A percentile compares a stretch with the other conserved stretches of the same genome.
Evolutionary conservation across 2,329 filamentous ascomycete genomes (phyloP).

Genomic region (Penicillium thymicola): DNA sequence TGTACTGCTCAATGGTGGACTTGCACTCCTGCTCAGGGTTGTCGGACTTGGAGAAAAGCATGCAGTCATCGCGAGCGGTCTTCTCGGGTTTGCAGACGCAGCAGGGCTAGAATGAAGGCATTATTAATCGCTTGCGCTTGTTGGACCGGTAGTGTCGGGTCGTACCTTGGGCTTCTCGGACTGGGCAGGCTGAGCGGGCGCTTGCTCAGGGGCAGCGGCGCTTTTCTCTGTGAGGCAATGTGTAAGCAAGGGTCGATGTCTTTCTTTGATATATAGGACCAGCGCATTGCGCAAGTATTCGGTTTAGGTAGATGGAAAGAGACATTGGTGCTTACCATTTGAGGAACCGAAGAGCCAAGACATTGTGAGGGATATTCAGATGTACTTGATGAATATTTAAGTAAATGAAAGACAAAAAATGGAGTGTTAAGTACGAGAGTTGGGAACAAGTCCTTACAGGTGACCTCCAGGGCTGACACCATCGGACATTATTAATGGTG

Average conservation of each 20-base stretch:
- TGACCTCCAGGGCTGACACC: constrained; percentile 5
- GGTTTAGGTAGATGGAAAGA: not conserved
- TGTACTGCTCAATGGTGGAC: constrained; percentile 79
- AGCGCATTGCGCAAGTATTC: constrained; percentile 13
- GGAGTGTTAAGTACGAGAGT: not conserved
- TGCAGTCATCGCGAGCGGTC: constrained; percentile 89
- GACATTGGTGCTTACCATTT: constrained; percentile 25
- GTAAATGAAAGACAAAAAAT: not conserved
- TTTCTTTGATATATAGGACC: not conserved
- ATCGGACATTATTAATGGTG: constrained; percentile 22
- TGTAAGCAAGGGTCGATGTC: constrained; percentile 9
- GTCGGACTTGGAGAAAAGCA: constrained; percentile 87
- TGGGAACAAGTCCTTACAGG: constrained; percentile 1
- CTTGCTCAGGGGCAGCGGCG: constrained; percentile 19
- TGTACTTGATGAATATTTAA: not conserved
- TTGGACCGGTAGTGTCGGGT: not conserved
- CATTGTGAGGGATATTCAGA: constrained; percentile 21
- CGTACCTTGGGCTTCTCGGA: constrained; percentile 41
- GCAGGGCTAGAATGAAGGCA: constrained; percentile 64
- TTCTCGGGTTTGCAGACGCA: constrained; percentile 98
- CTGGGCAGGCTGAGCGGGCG: constrained; percentile 22
- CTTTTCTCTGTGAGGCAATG: constrained; percentile 18
- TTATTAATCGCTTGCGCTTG: constrained; percentile 1
- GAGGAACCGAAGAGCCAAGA: constrained; percentile 39
- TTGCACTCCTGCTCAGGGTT: constrained; percentile 79